These are phyloP conservation scores for Malus hybrid DNA, from an alignment of 331 rosid genomes.

Conservation along the genomic window DNA sequence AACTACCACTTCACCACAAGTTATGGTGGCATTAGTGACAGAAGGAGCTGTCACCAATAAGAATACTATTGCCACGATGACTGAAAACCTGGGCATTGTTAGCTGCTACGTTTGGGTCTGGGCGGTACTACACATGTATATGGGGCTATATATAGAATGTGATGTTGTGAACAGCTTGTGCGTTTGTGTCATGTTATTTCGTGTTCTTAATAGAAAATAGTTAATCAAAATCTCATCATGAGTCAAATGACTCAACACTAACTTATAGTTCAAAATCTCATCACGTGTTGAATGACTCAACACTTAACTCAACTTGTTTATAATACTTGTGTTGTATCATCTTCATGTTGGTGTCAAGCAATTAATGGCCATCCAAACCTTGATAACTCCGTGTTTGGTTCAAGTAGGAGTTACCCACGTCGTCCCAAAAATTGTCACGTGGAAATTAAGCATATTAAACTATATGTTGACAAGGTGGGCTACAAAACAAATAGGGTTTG, in stretches of 20 bases:
- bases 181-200: too few relatives aligned
- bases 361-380: neutral
- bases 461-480: neutral
- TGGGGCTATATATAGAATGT: neutral
- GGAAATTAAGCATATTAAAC: neutral
- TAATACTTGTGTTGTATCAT: neutral
- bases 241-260: too few relatives aligned
- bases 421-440: neutral
- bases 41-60: constrained; percentile 14
- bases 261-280: too few relatives aligned
- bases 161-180: neutral
- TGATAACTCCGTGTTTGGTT: neutral
- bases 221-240: neutral
- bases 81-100: neutral
- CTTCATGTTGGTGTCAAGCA: neutral
- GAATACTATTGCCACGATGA: constrained; percentile 12
- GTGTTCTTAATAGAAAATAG: neutral
- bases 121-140: neutral
- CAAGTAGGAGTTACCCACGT: neutral
- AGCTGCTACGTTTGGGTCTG: neutral
- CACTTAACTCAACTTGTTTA: neutral
- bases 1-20: constrained; percentile 35
- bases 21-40: constrained; percentile 8
- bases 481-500: neutral
- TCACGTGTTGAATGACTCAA: too few relatives aligned